Evolutionary conservation across 1,284 basidiomycete genomes (phyloP), one percentile per base, ranked within the genome.

Genomic region (Paramarasmius palmivorus): DNA sequence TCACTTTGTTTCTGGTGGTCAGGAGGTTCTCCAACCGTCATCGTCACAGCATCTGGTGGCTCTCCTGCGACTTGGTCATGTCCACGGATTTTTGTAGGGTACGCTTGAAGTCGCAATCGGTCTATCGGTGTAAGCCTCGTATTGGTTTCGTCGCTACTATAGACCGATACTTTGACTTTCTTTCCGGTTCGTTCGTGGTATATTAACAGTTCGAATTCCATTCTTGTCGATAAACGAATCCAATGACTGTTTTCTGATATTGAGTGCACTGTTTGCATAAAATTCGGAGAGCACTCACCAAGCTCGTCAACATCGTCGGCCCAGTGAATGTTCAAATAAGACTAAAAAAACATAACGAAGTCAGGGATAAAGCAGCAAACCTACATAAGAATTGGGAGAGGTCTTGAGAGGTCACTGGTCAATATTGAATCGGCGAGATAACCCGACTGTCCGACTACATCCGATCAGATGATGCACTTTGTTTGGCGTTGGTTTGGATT

Each of bases 21-120:
- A 99, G 71, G 71, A 95, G 89, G 91, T 76, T 99, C 97, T 52
- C 92, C 96, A 38, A 99, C 90, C 1, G 95, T 97, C 2, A 97
- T 99, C 3, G 97, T 99, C 20, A 93, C 91, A 40, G 88, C 80
- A 76, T 98, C 93, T 9, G 95, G 96, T 86, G 72, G 97, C 92
- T 46, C 96, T 84, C 72, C 93, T 0, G 97, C 97, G 6, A 98
- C 94, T 19, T 83, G 81, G 66, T 96, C 94, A 60, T 95, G 92
- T 36, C 97, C 38, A 93, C 81, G 15, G 91, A 88, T 68, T 93
- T 95, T 68, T 96, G 89, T 19, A 98, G 78, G 1, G 88, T 91
- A 47, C 95, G 84, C 71, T 92, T 92, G 65, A 91, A 93, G 63
- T 88, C 87, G 58, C 93, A 83, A 12, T 90, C 97, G 60, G 94